Evolutionary conservation across 1,139 yeast species (phyloP), one percentile per base, ranked within the genome.

Genomic region (Blastobotrys illinoisensis): DNA sequence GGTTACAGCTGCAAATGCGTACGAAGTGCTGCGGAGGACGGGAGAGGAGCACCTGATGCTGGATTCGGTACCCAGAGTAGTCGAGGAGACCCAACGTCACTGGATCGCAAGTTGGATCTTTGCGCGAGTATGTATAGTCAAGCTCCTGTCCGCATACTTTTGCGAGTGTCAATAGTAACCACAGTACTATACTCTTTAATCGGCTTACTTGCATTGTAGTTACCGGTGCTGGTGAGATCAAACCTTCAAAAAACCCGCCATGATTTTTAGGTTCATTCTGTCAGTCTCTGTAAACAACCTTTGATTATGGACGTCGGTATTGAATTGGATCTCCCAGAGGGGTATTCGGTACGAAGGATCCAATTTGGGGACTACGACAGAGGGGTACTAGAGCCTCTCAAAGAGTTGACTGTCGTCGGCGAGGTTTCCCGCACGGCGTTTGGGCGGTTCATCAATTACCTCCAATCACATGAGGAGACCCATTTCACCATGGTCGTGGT

Each of bases 361-460:
- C 64, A 68, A 54, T 58, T 57, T 19, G 60, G 71, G 2, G 87
- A 82, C 65, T 76, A 73, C 63, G 62, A 67, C 51, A 67, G 71
- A 46, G 73, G 78, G 24, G 77, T 79, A 52, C 65, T 77, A 48
- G 77, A 77, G 46, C 79, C 79, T 0, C 71, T 81, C 53, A 66
- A 65, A 52, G 81, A 73, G 28, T 71, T 82, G 61, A 82, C 86
- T n/a, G 73, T 79, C 0, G 85, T 82, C 2, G 86, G 86, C 2
- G 71, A 74, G 2, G 72, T 82, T 49, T 60, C 78, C 7, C 47
- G 48, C 18, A 23, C 50, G 2, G 44, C 44, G 6, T 53, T 49
- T 47, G 53, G 28, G n/a, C 23, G 43, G 16, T 53, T 43, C 26
- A 44, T 53, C n/a, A 13, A 48, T 21, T 24, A 50, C 43, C 21